Evolutionary conservation across 495 filamentous ascomycete species (phyloP).

Genomic region (Penicillium turbatum): DNA sequence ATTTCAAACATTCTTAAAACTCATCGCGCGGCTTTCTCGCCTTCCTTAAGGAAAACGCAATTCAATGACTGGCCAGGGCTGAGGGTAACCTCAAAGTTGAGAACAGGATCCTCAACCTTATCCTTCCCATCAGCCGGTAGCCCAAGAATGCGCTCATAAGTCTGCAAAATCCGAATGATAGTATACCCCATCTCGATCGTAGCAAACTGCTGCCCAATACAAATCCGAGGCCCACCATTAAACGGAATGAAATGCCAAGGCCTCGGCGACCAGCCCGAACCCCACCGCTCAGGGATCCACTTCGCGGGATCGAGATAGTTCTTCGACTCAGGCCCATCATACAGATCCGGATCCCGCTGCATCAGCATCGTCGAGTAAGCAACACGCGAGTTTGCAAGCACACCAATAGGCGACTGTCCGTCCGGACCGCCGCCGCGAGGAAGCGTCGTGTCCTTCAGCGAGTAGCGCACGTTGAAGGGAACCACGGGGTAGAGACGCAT

Average conservation of each 20-base stretch:
- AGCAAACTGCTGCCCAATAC: constrained; percentile 61
- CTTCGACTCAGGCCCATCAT: constrained; percentile 43
- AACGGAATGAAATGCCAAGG: constrained; percentile 66
- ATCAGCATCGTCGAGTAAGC: constrained; percentile 52
- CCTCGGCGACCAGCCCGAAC: constrained; percentile 58
- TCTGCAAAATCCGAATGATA: constrained; percentile 57
- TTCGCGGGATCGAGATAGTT: constrained; percentile 47
- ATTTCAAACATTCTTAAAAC: background rate
- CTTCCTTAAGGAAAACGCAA: constrained; percentile 41
- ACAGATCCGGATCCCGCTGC: constrained; percentile 53
- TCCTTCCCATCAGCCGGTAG: constrained; percentile 32
- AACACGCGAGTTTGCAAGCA: constrained; percentile 36
- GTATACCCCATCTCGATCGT: constrained; percentile 59
- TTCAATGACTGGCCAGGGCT: constrained; percentile 41
- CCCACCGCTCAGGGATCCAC: constrained; percentile 73
- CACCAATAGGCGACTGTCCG: constrained; percentile 40
- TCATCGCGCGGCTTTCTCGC: constrained; percentile 14
- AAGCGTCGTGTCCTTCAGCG: constrained; percentile 44
- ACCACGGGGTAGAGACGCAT: constrained; percentile 57
- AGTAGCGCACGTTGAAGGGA: constrained; percentile 50
- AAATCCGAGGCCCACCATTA: constrained; percentile 58
- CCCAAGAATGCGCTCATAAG: constrained; percentile 49
- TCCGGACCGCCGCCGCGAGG: constrained; percentile 49
- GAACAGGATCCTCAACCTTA: constrained; percentile 32
- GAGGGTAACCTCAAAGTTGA: constrained; percentile 40